Evolutionary conservation across 371 early-diverging fungal species (phyloP), one percentile per base, ranked within the genome.

Genomic region (Nematocida parisii): DNA sequence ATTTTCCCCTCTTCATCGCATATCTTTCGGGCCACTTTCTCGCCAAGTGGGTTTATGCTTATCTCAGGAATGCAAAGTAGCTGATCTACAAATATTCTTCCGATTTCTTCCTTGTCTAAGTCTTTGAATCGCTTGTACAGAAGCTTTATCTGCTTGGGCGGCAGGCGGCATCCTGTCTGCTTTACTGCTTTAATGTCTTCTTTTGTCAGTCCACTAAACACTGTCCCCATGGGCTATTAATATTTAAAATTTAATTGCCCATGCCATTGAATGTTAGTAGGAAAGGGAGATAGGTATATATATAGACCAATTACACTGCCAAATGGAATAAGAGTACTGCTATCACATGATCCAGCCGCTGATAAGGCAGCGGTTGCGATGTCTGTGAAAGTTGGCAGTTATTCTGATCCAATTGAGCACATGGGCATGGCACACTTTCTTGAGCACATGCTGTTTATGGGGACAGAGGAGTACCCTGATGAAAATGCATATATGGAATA

Each of bases 371-470:
- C 83, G 44, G 75, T 73, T 64, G 72, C 86, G 0, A 46, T 87
- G 24, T 85, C 84, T 20, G 94, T 96, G 22, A 92, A 92, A 85
- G 94, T 95, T 13, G 98, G 98, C 20, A 91, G 88, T 77, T 87
- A 83, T 74, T 75, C 83, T n/a, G 90, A 91, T 87, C 83, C 89
- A 24, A 44, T 88, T 61, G 89, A 90, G 66, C 87, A 91, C 52
- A 92, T 91, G 83, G 98, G 98, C 0, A 87, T 98, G 74, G 96
- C 97, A 13, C 98, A 98, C 87, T 98, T 96, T 85, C 92, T 93
- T 85, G 98, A 98, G 85, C 98, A 98, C 86, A 85, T 97, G 84
- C 88, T 94, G 54, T 94, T 95, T 86, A 91, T 95, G 93, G 90
- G 90, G 0, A 89, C 89, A 20, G 81, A 77, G 75, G 67, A 68